Evolutionary conservation across 805 yeast genomes (phyloP).

Genomic region (Candida sphagnicola): DNA sequence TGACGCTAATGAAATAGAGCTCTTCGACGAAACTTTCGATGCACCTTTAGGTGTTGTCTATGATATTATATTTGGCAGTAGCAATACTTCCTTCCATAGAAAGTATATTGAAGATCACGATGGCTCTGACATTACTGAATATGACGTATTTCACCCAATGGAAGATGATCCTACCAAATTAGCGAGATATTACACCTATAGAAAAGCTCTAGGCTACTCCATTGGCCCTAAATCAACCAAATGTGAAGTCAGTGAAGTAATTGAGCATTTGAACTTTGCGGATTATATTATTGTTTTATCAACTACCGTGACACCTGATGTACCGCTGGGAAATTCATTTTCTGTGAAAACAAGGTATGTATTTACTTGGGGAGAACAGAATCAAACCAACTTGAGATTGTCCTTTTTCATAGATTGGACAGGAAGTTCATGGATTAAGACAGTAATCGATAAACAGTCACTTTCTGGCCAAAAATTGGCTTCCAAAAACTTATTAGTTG

Average conservation of each 20-base stretch:
- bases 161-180: conserved; percentile 35
- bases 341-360: conserved; percentile 68
- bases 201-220: conserved; percentile 71
- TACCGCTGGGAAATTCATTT: conserved; percentile 87
- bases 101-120: conserved; percentile 39
- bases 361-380: conserved; percentile 69
- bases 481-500: conserved; percentile 45
- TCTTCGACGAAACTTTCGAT: conserved; percentile 45
- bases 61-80: conserved; percentile 64
- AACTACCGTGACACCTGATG: conserved; percentile 81
- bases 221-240: conserved; percentile 93
- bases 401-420: conserved; percentile 85
- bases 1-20: conserved; percentile 38
- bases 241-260: conserved; percentile 59
- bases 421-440: conserved; percentile 87
- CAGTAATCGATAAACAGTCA: conserved; percentile 83
- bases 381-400: conserved; percentile 55
- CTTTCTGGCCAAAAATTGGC: conserved; percentile 72
- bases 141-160: conserved; percentile 28
- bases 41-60: conserved; percentile 80
- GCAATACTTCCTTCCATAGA: conserved; percentile 38
- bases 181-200: conserved; percentile 59
- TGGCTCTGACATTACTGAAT: conserved; percentile 43
- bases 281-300: conserved; percentile 58
- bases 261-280: conserved; percentile 52